These are phyloP conservation scores for Pichia kluyveri DNA, from an alignment of 805 yeast genomes.

Conservation along the genomic window DNA sequence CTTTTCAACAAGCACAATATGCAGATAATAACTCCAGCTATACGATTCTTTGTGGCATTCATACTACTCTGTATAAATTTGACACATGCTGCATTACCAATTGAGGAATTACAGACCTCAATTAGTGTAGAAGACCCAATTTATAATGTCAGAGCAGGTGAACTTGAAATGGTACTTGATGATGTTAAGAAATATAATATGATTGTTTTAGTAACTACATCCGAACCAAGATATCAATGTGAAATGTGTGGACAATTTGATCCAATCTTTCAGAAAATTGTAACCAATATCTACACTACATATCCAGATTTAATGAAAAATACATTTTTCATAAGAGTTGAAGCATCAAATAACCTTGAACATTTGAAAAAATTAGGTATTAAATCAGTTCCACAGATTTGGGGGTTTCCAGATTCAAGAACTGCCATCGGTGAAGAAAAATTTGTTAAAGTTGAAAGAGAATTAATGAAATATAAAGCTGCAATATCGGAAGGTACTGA, in stretches of 20 bases:
- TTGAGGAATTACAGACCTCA: background rate
- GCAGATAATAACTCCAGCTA: too few relatives aligned
- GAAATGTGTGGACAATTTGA: slow-evolving; percentile 37
- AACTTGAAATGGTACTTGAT: slow-evolving; percentile 29
- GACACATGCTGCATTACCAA: background rate
- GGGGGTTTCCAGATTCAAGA: slow-evolving; percentile 44
- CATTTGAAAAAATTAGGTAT: slow-evolving; percentile 35
- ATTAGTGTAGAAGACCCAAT: slow-evolving; percentile 1
- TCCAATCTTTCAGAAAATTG: slow-evolving; percentile 32
- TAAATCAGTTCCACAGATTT: slow-evolving; percentile 52
- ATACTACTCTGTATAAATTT: background rate
- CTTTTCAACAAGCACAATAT: too few relatives aligned
- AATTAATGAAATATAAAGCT: background rate
- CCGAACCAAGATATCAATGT: slow-evolving; percentile 36
- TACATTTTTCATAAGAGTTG: slow-evolving; percentile 42
- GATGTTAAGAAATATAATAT: slow-evolving; percentile 47
- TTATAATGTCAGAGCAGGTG: slow-evolving; percentile 28
- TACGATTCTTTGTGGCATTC: background rate
- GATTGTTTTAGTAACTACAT: slow-evolving; percentile 45
- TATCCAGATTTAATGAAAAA: slow-evolving; percentile 30
- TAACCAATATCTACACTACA: slow-evolving; percentile 35
- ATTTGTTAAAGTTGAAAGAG: background rate
- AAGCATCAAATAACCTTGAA: slow-evolving; percentile 35
- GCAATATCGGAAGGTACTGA: slow-evolving; percentile 1
- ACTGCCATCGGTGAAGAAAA: slow-evolving; percentile 5